Evolutionary conservation across 1,284 basidiomycete genomes (phyloP), one percentile per base, ranked within the genome.

Genomic region (Ustilago bromivora): DNA sequence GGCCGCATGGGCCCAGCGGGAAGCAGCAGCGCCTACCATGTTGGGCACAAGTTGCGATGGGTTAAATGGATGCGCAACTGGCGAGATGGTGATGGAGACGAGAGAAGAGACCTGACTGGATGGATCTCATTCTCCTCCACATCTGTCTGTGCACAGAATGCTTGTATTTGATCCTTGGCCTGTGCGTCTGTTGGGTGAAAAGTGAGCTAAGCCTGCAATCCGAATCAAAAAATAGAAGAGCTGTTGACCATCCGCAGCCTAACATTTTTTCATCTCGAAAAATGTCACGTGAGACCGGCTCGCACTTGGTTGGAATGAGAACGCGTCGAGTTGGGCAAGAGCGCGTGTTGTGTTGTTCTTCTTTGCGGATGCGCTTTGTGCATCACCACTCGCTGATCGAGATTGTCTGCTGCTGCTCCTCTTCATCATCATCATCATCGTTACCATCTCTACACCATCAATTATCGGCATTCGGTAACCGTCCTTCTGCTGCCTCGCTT

Each of bases 1-100:
- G 46, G 70, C 76, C 17, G 76, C 67, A 41, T 80, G 79, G 4
- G 69, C 71, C 76, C 76, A 78, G n/a, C 28, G 23, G n/a, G 57
- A 52, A 43, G 61, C 32, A 10, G 71, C 58, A 10, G 71, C 58
- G 53, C 67, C 61, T 15, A 60, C 54, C 67, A 71, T 67, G 36
- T n/a, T 54, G 36, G 28, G 15, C n/a, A 46, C 32, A 19, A 32
- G 10, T 13, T 53, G 32, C 19, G 32, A 15, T 12, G 19, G 17
- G 59, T 28, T 41, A 49, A 28, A 62, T 23, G 53, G 36, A 4
- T 31, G 23, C 23, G 23, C 23, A 28, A 28, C 23, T 28, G 23
- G 23, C 23, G 23, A 40, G 49, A 51, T 51, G 49, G 15, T 51
- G 28, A 28, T 51, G 10, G 28, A 38, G 40, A 23, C 7, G 40